phyloP scores from a whole-genome alignment of 345 rosid species.

The Jatropha curcas region DNA sequence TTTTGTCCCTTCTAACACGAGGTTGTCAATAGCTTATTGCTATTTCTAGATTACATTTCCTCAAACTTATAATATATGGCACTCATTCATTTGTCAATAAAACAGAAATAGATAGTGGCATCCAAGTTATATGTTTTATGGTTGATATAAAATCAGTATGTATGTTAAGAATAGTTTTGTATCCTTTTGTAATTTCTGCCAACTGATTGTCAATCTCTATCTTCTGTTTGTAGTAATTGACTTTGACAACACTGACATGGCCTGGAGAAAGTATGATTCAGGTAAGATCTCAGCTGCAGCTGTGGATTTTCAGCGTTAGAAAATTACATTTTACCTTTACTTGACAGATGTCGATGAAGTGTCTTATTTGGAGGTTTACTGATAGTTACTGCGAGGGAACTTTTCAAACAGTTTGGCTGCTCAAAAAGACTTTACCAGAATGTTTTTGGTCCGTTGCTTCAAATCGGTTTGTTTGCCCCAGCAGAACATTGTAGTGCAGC shows the following conservation, averaged over 20 bases:
- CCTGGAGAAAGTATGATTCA: conserved; percentile 71
- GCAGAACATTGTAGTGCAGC: conserved; percentile 70
- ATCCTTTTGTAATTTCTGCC: conserved; percentile 6
- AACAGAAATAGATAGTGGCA: background rate
- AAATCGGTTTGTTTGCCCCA: conserved; percentile 63
- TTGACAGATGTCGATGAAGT: conserved; percentile 23
- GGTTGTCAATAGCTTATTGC: background rate
- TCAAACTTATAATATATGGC: background rate
- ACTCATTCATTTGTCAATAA: background rate
- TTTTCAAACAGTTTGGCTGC: conserved; percentile 59
- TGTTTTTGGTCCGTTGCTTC: conserved; percentile 53
- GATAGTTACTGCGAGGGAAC: conserved; percentile 69
- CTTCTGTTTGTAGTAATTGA: conserved; percentile 52
- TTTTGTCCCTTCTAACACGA: background rate
- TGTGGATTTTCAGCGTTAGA: conserved; percentile 1
- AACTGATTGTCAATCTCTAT: conserved; percentile 2
- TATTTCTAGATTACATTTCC: background rate
- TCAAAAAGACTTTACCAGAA: conserved; percentile 51
- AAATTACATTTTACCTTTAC: conserved; percentile 13
- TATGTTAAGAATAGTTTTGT: background rate
- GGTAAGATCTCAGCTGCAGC: conserved; percentile 34
- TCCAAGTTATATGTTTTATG: background rate
- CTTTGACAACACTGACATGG: conserved; percentile 64
- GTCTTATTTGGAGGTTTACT: conserved; percentile 40
- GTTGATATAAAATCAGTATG: background rate